These are phyloP conservation scores for Guadua angustifolia DNA, from an alignment of 176 grass and related monocot genomes.

Conservation along the genomic window DNA sequence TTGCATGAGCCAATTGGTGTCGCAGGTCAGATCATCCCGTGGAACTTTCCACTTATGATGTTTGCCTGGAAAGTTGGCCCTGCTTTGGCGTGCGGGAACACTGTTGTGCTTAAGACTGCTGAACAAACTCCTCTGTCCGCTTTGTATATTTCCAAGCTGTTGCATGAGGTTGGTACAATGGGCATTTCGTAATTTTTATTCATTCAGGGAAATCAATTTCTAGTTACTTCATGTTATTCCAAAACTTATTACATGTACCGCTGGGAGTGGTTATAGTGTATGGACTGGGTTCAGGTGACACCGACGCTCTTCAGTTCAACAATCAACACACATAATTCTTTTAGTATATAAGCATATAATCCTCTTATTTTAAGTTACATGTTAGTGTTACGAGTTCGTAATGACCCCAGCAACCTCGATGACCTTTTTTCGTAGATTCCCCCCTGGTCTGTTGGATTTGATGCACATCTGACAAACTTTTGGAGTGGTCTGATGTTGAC, in stretches of 20 bases:
- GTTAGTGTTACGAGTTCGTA: too few relatives aligned
- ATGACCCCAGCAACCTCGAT: too few relatives aligned
- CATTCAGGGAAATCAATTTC: neutral
- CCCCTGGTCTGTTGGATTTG: neutral
- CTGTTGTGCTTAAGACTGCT: constrained; percentile 84
- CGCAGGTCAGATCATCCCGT: constrained; percentile 88
- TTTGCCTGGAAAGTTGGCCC: constrained; percentile 94
- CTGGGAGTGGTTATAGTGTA: neutral
- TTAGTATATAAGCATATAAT: too few relatives aligned
- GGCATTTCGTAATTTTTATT: neutral
- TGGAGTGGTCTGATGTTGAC: neutral
- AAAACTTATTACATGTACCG: neutral
- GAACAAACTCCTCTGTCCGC: constrained; percentile 96
- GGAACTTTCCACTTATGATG: constrained; percentile 99
- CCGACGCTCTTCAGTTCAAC: too few relatives aligned
- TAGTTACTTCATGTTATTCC: neutral
- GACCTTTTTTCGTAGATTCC: too few relatives aligned
- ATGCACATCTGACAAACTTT: neutral
- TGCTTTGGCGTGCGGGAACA: constrained; percentile 90
- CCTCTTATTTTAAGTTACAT: too few relatives aligned
- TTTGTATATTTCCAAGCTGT: constrained; percentile 63
- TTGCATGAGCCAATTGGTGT: constrained; percentile 87
- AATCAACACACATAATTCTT: too few relatives aligned
- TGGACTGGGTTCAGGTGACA: too few relatives aligned
- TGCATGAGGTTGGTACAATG: constrained; percentile 70